Evolutionary conservation across 441 rosid genomes (phyloP).

Genomic region (Euphorbia schlechtendalii): DNA sequence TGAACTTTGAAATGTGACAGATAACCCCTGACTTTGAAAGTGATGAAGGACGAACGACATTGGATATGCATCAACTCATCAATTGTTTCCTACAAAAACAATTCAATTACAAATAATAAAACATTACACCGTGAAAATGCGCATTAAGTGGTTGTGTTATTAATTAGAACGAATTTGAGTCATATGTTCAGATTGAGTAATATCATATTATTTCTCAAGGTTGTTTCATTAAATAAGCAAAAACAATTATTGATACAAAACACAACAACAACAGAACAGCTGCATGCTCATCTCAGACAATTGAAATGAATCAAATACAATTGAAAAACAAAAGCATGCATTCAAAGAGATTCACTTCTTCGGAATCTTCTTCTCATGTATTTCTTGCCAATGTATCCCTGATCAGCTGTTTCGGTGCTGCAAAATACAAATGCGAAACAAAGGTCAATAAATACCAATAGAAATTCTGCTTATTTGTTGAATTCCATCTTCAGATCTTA

Average conservation of each 20-base stretch:
- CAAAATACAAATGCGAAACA: constrained; percentile 15
- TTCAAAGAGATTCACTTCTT: constrained; percentile 9
- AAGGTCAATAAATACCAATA: neutral
- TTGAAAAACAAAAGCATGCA: neutral
- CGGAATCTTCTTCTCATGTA: constrained; percentile 19
- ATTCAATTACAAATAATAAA: too few relatives aligned
- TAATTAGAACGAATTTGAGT: too few relatives aligned
- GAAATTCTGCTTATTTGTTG: neutral
- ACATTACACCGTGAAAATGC: too few relatives aligned
- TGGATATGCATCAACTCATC: too few relatives aligned
- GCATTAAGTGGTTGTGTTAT: too few relatives aligned
- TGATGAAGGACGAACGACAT: too few relatives aligned
- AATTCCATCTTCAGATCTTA: constrained; percentile 20
- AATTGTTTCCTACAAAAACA: too few relatives aligned
- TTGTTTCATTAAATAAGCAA: neutral
- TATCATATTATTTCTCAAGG: neutral
- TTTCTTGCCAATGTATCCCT: constrained; percentile 16
- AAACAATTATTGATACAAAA: constrained; percentile 20
- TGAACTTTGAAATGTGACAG: too few relatives aligned
- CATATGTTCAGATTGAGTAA: too few relatives aligned
- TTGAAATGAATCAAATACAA: neutral
- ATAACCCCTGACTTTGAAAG: too few relatives aligned
- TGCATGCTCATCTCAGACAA: constrained; percentile 9
- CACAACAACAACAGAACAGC: constrained; percentile 13
- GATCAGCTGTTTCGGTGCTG: constrained; percentile 45